Evolutionary conservation across 352 stramenopile genomes (phyloP).

Genomic region (Phytophthora fragariaefolia): DNA sequence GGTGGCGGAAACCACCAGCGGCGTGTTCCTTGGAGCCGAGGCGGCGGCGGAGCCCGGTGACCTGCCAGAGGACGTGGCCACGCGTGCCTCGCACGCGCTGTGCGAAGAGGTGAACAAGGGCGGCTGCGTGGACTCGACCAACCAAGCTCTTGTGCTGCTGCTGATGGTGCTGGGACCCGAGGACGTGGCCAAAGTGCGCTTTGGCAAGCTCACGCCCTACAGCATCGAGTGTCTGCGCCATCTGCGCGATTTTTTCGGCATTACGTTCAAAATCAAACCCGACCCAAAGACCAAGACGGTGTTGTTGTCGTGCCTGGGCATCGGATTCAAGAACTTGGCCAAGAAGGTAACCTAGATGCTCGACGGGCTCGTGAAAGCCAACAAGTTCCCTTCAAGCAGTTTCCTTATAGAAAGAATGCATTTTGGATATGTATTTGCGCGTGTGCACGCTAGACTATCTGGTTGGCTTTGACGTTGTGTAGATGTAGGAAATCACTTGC

Average conservation of each 20-base stretch:
- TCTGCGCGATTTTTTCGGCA: conserved; percentile 93
- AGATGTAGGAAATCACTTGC: conserved; percentile 48
- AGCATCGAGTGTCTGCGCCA: conserved; percentile 91
- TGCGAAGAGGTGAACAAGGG: conserved; percentile 97
- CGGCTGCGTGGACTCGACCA: conserved; percentile 95
- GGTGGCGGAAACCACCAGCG: conserved; percentile 98
- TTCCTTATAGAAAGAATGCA: conserved; percentile 45
- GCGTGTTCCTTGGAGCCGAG: conserved; percentile 94
- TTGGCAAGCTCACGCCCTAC: conserved; percentile 89
- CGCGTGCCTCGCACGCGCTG: conserved; percentile 92
- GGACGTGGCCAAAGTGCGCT: conserved; percentile 96
- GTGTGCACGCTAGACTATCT: neutral
- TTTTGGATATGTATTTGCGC: conserved; percentile 33
- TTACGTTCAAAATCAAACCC: conserved; percentile 94
- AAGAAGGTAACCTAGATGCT: conserved; percentile 93
- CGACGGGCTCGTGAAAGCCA: neutral
- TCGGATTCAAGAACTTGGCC: conserved; percentile 95
- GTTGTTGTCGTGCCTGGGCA: conserved; percentile 94
- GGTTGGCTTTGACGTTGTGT: neutral
- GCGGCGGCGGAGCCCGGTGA: conserved; percentile 82
- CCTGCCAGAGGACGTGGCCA: conserved; percentile 97
- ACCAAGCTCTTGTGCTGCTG: conserved; percentile 96
- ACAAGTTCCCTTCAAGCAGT: conserved; percentile 16
- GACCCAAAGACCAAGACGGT: conserved; percentile 90
- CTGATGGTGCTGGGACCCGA: conserved; percentile 98